Percentiles rank a stretch among this genome's conserved stretches.
Conservation (phyloP, 2,329 filamentous ascomycete species). For the Aspergillus melleus region DNA sequence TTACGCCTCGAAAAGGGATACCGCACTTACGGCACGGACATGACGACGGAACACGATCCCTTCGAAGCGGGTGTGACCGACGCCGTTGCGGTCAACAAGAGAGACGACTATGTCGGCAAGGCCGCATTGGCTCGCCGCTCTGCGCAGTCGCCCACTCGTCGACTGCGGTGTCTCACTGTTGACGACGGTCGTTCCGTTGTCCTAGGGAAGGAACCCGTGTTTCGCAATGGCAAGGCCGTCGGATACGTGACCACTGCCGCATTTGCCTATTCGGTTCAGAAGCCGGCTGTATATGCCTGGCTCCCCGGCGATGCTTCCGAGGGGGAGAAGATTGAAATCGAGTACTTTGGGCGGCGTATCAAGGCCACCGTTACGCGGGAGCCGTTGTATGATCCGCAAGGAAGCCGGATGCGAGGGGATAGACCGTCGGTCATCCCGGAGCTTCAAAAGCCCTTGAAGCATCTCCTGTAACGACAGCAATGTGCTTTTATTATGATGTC, state of each 20-base stretch:
- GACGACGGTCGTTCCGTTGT: constrained; percentile 59
- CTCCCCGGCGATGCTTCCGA: constrained; percentile 50
- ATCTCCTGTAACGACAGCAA: not conserved
- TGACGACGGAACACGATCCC: constrained; percentile 62
- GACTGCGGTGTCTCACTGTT: constrained; percentile 52
- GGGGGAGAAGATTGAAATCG: constrained; percentile 57
- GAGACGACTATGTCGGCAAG: constrained; percentile 51
- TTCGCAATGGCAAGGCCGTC: constrained; percentile 44
- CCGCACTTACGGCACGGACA: constrained; percentile 57
- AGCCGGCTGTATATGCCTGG: constrained; percentile 61
- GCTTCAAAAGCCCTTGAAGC: constrained; percentile 10
- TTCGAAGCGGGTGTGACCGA: constrained; percentile 58
- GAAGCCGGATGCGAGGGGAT: constrained; percentile 34
- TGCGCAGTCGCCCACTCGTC: constrained; percentile 38
- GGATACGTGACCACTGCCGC: constrained; percentile 64
- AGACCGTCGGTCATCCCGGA: constrained; percentile 6
- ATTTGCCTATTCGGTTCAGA: constrained; percentile 60
- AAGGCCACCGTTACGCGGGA: constrained; percentile 55
- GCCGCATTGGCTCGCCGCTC: constrained; percentile 48
- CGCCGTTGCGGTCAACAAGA: constrained; percentile 46
- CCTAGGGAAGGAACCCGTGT: constrained; percentile 64
- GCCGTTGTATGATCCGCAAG: constrained; percentile 49
- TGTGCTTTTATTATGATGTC: not conserved
- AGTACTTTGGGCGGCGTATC: constrained; percentile 61
- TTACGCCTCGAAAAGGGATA: constrained; percentile 62